Evolutionary conservation across 2,329 filamentous ascomycete genomes (phyloP), one percentile per base, ranked within the genome.

Genomic region (Cryphonectria parasitica): DNA sequence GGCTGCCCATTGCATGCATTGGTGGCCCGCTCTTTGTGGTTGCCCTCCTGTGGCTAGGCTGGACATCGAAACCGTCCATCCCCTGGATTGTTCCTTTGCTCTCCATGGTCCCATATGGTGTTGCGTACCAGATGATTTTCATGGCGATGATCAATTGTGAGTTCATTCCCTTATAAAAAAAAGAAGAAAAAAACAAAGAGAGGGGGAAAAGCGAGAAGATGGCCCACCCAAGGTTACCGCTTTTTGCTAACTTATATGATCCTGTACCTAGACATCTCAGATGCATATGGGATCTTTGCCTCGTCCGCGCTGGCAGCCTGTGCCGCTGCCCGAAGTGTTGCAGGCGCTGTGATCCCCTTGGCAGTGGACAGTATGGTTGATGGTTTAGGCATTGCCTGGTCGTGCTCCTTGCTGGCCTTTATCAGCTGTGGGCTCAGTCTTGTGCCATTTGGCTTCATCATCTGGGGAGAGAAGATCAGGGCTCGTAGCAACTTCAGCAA

Each of bases 371-470:
- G 73, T 39, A 77, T 78, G 77, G 63, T 79, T 7, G 69, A 70
- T 0, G 71, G 69, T 7, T 64, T 80, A 39, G 77, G 77, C 0
- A 75, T 79, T 8, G 73, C 74, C 0, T 77, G 77, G 77, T 84
- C 85, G 2, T 86, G 85, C 54, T 84, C 81, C 64, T 66, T 87
- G 60, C 74, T 88, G 28, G 86, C 84, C 0, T 83, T 85, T 39
- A 77, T 87, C 68, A 83, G 82, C 66, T 72, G 85, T 4, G 79
- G 75, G 2, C 77, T 88, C 76, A 83, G 82, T 45, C 74, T 83
- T 2, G 83, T 87, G 61, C 86, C 86, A 2, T 86, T 87, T 75
- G 79, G 81, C 4, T 88, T 87, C 71, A 77, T 87, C 41, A 79
- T 77, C 68, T 86, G 82, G 74, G 77, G 75, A 0, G 80, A 81